Conservation (phyloP, 176 grass and related monocot species). For the Juncus effusus region DNA sequence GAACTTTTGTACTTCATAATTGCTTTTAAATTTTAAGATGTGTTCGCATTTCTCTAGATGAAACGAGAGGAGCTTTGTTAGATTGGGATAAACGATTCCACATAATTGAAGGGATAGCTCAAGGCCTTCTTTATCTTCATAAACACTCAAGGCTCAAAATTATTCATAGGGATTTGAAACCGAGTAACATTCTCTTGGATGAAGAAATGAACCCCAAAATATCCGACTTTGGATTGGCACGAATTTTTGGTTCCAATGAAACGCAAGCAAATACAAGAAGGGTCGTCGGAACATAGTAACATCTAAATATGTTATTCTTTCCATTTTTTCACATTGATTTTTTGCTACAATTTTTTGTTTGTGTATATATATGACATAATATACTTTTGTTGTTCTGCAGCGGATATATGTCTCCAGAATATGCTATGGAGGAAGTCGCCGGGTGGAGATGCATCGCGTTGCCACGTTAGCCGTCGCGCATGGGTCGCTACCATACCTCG, state of each 20-base stretch:
- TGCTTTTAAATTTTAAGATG: neutral
- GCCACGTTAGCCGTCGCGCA: too few species aligned
- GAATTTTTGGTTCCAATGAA: constrained; percentile 31
- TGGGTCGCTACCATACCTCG: constrained; percentile 1
- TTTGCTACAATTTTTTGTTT: too few species aligned
- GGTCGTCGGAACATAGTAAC: constrained; percentile 44
- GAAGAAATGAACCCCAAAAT: constrained; percentile 39
- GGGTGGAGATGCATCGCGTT: constrained; percentile 3
- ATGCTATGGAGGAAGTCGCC: neutral
- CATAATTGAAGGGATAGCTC: constrained; percentile 44
- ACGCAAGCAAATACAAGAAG: constrained; percentile 30
- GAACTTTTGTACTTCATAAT: neutral
- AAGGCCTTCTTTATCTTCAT: constrained; percentile 44
- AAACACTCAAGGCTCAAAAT: constrained; percentile 38
- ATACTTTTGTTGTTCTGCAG: neutral
- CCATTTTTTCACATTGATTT: neutral
- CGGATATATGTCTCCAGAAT: too few species aligned
- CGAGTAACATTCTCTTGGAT: constrained; percentile 44
- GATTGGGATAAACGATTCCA: constrained; percentile 34
- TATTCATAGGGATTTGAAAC: constrained; percentile 47
- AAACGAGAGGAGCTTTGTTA: constrained; percentile 20
- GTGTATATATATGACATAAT: neutral
- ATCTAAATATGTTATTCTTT: neutral
- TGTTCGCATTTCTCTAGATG: constrained; percentile 28
- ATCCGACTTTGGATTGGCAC: constrained; percentile 44